Percentiles rank a stretch among this genome's conserved stretches.
Evolutionary conservation across 108 stramenopile species (phyloP).

Genomic region (Chaetoceros muelleri): DNA sequence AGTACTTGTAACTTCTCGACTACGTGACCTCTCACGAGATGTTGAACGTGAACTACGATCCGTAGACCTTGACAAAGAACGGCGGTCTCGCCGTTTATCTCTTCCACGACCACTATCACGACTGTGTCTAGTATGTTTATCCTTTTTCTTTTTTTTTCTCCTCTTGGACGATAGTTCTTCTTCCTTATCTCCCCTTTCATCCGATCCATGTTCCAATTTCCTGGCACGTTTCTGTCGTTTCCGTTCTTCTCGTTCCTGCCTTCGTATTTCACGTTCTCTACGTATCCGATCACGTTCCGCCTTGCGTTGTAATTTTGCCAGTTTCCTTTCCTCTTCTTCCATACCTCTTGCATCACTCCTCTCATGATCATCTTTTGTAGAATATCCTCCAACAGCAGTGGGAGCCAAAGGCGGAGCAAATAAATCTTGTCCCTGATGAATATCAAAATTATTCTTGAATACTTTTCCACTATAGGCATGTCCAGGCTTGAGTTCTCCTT

Average conservation of each 20-base stretch:
- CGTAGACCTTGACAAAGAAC: not conserved
- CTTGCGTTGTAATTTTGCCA: slow-evolving; percentile 12
- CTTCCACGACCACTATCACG: not conserved
- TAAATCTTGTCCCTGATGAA: slow-evolving; percentile 84
- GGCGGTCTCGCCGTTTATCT: not conserved
- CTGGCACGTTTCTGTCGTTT: slow-evolving; percentile 8
- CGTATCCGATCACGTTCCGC: slow-evolving; percentile 10
- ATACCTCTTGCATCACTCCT: slow-evolving; percentile 12
- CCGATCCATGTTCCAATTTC: slow-evolving; percentile 11
- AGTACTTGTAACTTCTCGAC: too few species aligned
- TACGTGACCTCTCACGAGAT: too few species aligned
- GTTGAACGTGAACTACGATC: too few species aligned
- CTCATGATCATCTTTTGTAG: slow-evolving; percentile 10
- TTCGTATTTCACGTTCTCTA: slow-evolving; percentile 8
- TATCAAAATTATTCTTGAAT: slow-evolving; percentile 52
- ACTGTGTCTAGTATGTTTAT: slow-evolving; percentile 14
- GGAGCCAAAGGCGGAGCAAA: slow-evolving; percentile 45
- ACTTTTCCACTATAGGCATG: slow-evolving; percentile 86
- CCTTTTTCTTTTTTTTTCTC: slow-evolving; percentile 32
- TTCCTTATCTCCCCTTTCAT: slow-evolving; percentile 6
- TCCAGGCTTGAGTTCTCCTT: slow-evolving; percentile 31
- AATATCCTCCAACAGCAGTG: too few species aligned
- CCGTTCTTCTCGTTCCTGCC: slow-evolving; percentile 17
- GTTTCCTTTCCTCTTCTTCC: slow-evolving; percentile 9
- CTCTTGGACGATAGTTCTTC: too few species aligned